Conservation (phyloP, 768 basidiomycete genomes). For the Mycena chlorophos region DNA sequence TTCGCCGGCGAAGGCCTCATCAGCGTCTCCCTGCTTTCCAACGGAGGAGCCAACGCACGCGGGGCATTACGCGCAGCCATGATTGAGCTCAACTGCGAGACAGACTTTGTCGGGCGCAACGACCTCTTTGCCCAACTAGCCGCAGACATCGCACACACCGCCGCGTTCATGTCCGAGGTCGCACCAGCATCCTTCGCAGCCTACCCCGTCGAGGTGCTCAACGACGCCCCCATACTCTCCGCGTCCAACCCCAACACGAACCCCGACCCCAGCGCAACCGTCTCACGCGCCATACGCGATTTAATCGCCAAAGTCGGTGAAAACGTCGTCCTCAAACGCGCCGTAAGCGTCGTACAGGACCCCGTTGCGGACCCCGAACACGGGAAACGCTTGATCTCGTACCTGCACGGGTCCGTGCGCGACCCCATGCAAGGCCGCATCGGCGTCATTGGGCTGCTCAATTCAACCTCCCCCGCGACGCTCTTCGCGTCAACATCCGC, state of each 20-base stretch:
- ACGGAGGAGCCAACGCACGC: conserved; percentile 51
- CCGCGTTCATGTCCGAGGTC: conserved; percentile 72
- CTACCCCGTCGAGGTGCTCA: conserved; percentile 50
- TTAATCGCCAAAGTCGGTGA: conserved; percentile 78
- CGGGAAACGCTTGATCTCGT: conserved; percentile 51
- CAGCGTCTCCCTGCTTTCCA: conserved; percentile 70
- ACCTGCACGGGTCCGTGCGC: conserved; percentile 59
- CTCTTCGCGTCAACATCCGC: conserved; percentile 51
- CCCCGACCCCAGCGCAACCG: conserved; percentile 43
- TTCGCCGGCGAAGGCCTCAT: conserved; percentile 78
- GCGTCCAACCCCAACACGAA: conserved; percentile 37
- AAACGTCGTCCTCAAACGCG: conserved; percentile 71
- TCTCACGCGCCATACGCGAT: conserved; percentile 64
- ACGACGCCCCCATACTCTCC: conserved; percentile 68
- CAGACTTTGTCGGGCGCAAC: conserved; percentile 92
- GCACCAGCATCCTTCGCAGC: conserved; percentile 44
- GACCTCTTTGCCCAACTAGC: conserved; percentile 78
- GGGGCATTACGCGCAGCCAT: conserved; percentile 72
- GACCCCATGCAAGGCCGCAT: conserved; percentile 57
- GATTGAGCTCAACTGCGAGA: conserved; percentile 94
- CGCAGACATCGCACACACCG: conserved; percentile 78
- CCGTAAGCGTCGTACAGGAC: conserved; percentile 42
- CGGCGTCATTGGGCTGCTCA: conserved; percentile 57
- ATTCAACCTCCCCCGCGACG: conserved; percentile 50
- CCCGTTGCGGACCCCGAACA: conserved; percentile 40